Base-by-base conservation (phyloP, 1,139 yeast species). In the Saccharomyces hybrid region DNA sequence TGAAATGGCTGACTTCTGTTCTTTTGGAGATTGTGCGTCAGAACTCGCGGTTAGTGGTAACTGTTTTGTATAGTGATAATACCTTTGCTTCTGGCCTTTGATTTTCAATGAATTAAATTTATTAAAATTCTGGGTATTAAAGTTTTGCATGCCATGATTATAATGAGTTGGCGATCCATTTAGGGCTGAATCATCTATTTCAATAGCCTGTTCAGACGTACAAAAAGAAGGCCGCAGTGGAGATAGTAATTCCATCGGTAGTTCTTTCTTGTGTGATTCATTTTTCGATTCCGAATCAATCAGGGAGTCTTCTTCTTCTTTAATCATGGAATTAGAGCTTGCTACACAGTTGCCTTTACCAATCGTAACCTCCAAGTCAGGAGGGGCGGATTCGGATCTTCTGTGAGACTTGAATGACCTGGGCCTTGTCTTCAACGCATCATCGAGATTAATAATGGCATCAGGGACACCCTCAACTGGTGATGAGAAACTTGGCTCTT, bases 361-460 rank as follows among this genome's bases (percentile, higher is more conserved):
- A 8, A 61, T 46, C 9, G 59, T 53, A 26, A 64, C 56, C 41
- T 71, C 72, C 41, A 74, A 59, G 53, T 74, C 79, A 7, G 71
- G 70, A 2, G 82, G 82, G 1, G 81, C 81, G 61, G 76, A 75
- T 62, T 77, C 82, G 1, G 80, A 70, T 58, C 81, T 69, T 63
- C 77, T 72, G 61, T 76, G 81, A 28, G 65, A 56, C 49, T 59
- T 61, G 47, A 65, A 66, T 5, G 68, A 64, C 50, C 61, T 61
- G 32, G 70, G 70, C 51, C 56, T 64, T 47, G 62, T 62, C 16
- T 80, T 69, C 13, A 80, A 69, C 9, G 83, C 83, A 54, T 81
- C 81, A 61, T 83, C 87, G 53, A 83, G 70, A 61, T 83, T 85
- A 42, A 83, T 83, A 32, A 81, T 75, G 2, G 86, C 85, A 59